A percentile compares a stretch with the other conserved stretches of the same genome.
Evolutionary conservation across 345 rosid species (phyloP).

Genomic region (Limnanthes douglasii): DNA sequence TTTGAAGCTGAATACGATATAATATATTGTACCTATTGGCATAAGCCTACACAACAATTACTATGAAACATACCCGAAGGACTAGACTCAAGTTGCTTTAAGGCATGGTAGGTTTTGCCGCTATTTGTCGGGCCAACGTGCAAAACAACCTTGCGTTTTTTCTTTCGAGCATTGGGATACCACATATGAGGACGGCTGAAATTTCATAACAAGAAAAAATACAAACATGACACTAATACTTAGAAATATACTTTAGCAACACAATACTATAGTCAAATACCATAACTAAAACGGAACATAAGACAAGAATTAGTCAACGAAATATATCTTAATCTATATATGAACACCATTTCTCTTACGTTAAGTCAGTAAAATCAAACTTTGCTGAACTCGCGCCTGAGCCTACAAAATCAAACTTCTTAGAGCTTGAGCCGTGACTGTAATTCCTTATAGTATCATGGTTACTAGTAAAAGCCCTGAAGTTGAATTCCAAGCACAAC

Average conservation of each 20-base stretch:
- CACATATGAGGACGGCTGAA: slow-evolving; percentile 72
- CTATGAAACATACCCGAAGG: slow-evolving; percentile 78
- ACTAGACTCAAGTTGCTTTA: slow-evolving; percentile 59
- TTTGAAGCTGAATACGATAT: too few relatives aligned
- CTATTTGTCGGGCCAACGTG: slow-evolving; percentile 96
- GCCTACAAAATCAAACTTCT: slow-evolving; percentile 52
- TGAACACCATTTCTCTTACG: too few relatives aligned
- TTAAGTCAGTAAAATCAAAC: slow-evolving; percentile 66
- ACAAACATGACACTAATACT: background rate
- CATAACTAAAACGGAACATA: background rate
- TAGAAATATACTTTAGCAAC: background rate
- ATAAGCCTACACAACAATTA: too few relatives aligned
- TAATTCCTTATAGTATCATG: slow-evolving; percentile 20
- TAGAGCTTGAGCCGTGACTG: slow-evolving; percentile 11
- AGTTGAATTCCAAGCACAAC: slow-evolving; percentile 20
- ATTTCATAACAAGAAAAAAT: background rate
- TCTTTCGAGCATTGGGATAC: slow-evolving; percentile 75
- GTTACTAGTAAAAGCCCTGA: slow-evolving; percentile 10
- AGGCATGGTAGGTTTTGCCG: slow-evolving; percentile 79
- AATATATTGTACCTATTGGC: too few relatives aligned
- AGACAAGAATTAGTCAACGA: slow-evolving; percentile 8
- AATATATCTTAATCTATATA: too few relatives aligned
- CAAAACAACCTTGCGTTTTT: slow-evolving; percentile 62
- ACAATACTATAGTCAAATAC: too few relatives aligned
- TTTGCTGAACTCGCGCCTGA: slow-evolving; percentile 8